Percentiles rank a stretch among this genome's conserved stretches.
phyloP scores from a whole-genome alignment of 73 alveolate species.

The Symbiodinium pilosum region DNA sequence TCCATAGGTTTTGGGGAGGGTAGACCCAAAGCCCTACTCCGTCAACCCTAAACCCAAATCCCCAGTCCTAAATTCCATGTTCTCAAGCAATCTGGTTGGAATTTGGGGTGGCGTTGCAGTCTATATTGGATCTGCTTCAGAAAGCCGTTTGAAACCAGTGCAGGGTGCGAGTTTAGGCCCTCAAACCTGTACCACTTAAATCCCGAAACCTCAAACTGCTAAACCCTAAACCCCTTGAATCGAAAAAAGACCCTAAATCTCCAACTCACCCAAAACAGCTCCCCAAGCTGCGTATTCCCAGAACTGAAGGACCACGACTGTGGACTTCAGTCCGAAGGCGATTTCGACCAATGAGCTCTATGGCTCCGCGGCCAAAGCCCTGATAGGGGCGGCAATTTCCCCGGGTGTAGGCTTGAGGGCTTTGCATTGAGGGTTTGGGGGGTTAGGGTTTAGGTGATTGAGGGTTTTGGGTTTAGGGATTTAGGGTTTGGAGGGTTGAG shows the following conservation, averaged over 20 bases:
- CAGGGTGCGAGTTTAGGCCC: neutral
- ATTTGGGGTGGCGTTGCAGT: no score
- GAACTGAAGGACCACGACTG: conserved; percentile 97
- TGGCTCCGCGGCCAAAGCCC: conserved; percentile 95
- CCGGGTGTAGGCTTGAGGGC: conserved; percentile 12
- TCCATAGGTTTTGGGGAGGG: neutral
- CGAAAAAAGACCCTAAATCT: neutral
- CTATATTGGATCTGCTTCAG: no score
- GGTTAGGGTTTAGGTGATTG: neutral
- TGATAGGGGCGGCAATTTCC: neutral
- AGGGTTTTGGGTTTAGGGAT: neutral
- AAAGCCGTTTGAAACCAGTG: neutral
- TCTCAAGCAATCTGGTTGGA: no score
- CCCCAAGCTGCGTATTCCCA: neutral
- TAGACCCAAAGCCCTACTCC: no score
- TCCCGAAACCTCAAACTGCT: neutral
- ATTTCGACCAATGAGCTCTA: conserved; percentile 99
- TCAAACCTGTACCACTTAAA: neutral
- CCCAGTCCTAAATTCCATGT: neutral
- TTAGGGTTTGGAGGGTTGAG: neutral
- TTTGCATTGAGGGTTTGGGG: neutral
- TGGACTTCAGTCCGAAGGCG: conserved; percentile 99
- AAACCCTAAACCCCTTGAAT: neutral
- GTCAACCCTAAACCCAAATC: no score
- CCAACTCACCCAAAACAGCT: neutral